Evolutionary conservation across 768 basidiomycete genomes (phyloP), one percentile per base, ranked within the genome.

Genomic region (Suillus decipiens): DNA sequence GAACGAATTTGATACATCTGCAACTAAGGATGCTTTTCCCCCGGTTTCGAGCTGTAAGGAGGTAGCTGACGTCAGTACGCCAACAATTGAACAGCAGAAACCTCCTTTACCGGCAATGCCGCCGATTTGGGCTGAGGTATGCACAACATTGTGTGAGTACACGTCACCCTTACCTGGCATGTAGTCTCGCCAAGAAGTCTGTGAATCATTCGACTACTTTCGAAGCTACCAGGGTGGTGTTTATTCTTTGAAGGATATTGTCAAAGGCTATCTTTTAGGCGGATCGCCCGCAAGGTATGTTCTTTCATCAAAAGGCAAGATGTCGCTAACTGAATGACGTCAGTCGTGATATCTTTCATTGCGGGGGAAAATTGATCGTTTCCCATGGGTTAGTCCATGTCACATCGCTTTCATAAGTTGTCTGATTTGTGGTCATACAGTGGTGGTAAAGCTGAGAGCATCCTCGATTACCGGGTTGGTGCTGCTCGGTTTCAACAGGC

Each of bases 171-270:
- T 67, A 15, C 64, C 59, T 17, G 14, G 66, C 50, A 17, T 22
- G 57, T 60, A 93, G 91, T 89, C 90, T 31, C 85, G 92, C 47
- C 91, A 93, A 76, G 92, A 93, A 75, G 81, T 94, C 2, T 93
- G 92, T 76, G 92, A 94, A 73, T 84, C 88, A 5, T 85, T 89
- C 55, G 85, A 87, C 24, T 88, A 86, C 68, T 84, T 84, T 68
- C 76, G 79, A 36, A 87, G 84, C 66, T 94, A 91, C 71, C 92
- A 95, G 73, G 78, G 90, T 12, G 92, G 92, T 9, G 92, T 95
- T 6, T 93, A 93, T 72, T 84, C 81, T 58, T 72, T 74, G 28
- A 78, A 85, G 31, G 82, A 86, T 60, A 73, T 83, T 19, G 89
- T 83, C 19, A 88, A 84, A 70, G 92, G 93, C 2, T 95, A 94